These are phyloP conservation scores for Leptographium galeiforme DNA, from an alignment of 2,329 filamentous ascomycete genomes.

Conservation along the genomic window DNA sequence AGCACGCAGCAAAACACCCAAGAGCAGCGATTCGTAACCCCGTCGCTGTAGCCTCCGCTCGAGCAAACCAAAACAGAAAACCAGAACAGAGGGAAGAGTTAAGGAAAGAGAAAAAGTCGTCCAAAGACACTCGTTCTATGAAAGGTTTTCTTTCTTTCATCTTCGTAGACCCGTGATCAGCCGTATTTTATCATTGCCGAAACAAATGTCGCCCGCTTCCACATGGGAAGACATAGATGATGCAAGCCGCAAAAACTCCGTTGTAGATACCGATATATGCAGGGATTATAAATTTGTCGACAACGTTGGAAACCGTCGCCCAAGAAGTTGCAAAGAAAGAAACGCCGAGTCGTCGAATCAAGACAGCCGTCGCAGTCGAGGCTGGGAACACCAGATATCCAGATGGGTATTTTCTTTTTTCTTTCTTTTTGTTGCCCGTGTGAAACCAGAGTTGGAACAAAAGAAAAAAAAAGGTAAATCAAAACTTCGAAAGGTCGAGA, in stretches of 20 bases:
- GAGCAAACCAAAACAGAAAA: not conserved
- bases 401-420: constrained; percentile 17
- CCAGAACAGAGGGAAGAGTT: constrained; percentile 1
- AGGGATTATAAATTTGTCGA: constrained; percentile 19
- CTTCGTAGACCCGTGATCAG: constrained; percentile 37
- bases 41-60: not conserved
- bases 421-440: constrained; percentile 6
- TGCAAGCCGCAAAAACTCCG: constrained; percentile 24
- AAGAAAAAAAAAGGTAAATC: not conserved
- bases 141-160: constrained; percentile 31
- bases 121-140: constrained; percentile 33
- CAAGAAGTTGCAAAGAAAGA: constrained; percentile 16
- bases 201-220: constrained; percentile 28
- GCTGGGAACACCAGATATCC: constrained; percentile 22
- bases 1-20: not conserved
- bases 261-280: constrained; percentile 32
- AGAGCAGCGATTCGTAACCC: not conserved
- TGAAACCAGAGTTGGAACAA: constrained; percentile 12
- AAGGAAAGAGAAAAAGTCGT: constrained; percentile 4
- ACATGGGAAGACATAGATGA: constrained; percentile 17
- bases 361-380: constrained; percentile 26
- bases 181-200: constrained; percentile 27
- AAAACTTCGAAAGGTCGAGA: not conserved
- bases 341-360: constrained; percentile 30
- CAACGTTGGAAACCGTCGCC: constrained; percentile 18